These are phyloP conservation scores for Geotrichum europaeum DNA, from an alignment of 1,139 yeast genomes.

Conservation along the genomic window DNA sequence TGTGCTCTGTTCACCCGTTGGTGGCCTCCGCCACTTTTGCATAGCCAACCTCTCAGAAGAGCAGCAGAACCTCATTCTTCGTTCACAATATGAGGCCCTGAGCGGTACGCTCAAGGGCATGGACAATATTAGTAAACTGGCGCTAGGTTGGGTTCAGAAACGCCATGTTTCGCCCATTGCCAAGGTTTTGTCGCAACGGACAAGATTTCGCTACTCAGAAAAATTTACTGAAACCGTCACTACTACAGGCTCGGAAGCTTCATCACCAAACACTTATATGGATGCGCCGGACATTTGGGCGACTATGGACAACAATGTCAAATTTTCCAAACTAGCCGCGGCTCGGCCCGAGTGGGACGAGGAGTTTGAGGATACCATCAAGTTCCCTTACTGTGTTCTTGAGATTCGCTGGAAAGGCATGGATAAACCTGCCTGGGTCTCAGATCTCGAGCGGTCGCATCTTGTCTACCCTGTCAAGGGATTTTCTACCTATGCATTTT, in stretches of 20 bases:
- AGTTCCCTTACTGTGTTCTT: slow-evolving; percentile 45
- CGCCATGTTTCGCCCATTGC: slow-evolving; percentile 14
- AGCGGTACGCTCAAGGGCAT: slow-evolving; percentile 20
- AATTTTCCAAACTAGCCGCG: slow-evolving; percentile 36
- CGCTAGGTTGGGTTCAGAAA: slow-evolving; percentile 29
- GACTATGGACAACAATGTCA: slow-evolving; percentile 41
- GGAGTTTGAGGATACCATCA: slow-evolving; percentile 29
- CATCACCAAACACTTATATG: slow-evolving; percentile 17
- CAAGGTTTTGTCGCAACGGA: slow-evolving; percentile 9
- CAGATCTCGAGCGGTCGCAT: slow-evolving; percentile 36
- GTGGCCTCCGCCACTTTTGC: slow-evolving; percentile 47
- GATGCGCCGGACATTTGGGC: slow-evolving; percentile 38
- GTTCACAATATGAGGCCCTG: slow-evolving; percentile 21
- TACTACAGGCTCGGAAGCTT: slow-evolving; percentile 11
- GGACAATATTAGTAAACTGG: slow-evolving; percentile 31
- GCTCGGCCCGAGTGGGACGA: slow-evolving; percentile 8
- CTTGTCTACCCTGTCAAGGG: slow-evolving; percentile 35
- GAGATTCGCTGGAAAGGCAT: slow-evolving; percentile 43
- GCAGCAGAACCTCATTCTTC: slow-evolving; percentile 31
- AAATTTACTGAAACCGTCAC: slow-evolving; percentile 1
- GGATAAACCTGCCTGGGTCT: slow-evolving; percentile 36
- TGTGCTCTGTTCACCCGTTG: slow-evolving; percentile 44
- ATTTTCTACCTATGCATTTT: slow-evolving; percentile 35
- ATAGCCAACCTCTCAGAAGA: slow-evolving; percentile 32
- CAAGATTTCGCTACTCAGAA: slow-evolving; percentile 13